phyloP scores from a whole-genome alignment of 1,139 yeast genomes.

The Sugiyamaella pinicola region DNA sequence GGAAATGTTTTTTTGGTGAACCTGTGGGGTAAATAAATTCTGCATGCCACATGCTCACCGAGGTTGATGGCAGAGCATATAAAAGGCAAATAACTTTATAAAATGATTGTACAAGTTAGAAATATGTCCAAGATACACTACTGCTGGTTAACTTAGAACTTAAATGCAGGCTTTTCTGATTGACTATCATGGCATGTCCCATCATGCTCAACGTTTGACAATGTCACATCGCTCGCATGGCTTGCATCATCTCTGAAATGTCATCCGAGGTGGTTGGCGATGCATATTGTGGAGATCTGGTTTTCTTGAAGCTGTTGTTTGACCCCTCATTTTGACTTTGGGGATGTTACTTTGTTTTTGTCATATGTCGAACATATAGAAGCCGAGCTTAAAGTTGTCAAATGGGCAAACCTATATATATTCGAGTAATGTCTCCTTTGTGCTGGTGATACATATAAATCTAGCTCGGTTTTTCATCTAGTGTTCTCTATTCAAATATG shows the following conservation, averaged over 20 bases:
- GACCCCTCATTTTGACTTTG: neutral
- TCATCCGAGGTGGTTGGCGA: neutral
- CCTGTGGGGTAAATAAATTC: neutral
- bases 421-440: neutral
- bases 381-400: neutral
- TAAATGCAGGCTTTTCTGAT: too few species aligned
- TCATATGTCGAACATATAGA: neutral
- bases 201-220: neutral
- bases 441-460: too few species aligned
- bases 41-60: neutral
- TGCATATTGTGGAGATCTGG: too few species aligned
- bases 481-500: neutral
- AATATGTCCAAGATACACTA: neutral
- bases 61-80: neutral
- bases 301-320: too few species aligned
- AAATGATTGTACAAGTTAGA: neutral
- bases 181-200: neutral
- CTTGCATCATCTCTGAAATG: neutral
- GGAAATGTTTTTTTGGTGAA: neutral
- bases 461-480: neutral
- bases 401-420: neutral
- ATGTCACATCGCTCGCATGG: neutral
- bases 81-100: neutral
- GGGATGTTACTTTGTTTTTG: neutral
- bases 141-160: too few species aligned